A percentile compares a stretch with the other conserved stretches of the same genome.
phyloP scores from a whole-genome alignment of 306 rosid genomes.

The Cotoneaster glaucophyllus region DNA sequence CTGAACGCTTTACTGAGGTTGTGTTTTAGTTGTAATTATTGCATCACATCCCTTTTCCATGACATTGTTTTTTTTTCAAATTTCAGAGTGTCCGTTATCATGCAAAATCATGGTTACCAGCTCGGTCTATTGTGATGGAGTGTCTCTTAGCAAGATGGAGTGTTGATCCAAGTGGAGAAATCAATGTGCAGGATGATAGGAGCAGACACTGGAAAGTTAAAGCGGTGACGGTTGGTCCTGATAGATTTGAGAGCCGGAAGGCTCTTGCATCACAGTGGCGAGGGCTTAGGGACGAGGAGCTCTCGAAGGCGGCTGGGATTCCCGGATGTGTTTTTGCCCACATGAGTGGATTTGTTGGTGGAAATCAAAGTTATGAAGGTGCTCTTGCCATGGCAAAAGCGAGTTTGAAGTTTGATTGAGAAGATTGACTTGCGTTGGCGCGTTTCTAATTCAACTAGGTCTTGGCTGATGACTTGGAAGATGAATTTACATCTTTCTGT shows the following conservation, averaged over 20 bases:
- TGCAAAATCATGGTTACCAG: constrained; percentile 91
- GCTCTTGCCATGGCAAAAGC: constrained; percentile 83
- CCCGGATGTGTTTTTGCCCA: constrained; percentile 79
- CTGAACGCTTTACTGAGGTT: not conserved
- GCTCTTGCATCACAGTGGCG: constrained; percentile 67
- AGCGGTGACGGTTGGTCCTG: constrained; percentile 68
- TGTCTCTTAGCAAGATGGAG: constrained; percentile 59
- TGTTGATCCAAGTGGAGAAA: constrained; percentile 83
- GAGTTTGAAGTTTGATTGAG: constrained; percentile 48
- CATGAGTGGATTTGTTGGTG: constrained; percentile 86
- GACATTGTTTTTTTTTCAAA: not conserved
- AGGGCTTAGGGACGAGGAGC: constrained; percentile 69
- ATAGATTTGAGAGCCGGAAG: constrained; percentile 77
- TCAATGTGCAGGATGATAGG: constrained; percentile 70
- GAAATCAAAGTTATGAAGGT: constrained; percentile 63
- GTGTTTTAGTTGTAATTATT: not conserved
- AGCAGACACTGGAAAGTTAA: constrained; percentile 80
- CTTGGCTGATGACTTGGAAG: no score
- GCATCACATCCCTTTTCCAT: not conserved
- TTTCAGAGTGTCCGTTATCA: constrained; percentile 67
- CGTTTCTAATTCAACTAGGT: not conserved
- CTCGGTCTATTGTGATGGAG: constrained; percentile 79
- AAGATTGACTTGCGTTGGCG: not conserved
- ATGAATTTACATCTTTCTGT: not conserved
- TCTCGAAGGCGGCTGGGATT: constrained; percentile 53